Evolutionary conservation across 176 grass and related monocot species (phyloP).

Genomic region (Chloris gayana): DNA sequence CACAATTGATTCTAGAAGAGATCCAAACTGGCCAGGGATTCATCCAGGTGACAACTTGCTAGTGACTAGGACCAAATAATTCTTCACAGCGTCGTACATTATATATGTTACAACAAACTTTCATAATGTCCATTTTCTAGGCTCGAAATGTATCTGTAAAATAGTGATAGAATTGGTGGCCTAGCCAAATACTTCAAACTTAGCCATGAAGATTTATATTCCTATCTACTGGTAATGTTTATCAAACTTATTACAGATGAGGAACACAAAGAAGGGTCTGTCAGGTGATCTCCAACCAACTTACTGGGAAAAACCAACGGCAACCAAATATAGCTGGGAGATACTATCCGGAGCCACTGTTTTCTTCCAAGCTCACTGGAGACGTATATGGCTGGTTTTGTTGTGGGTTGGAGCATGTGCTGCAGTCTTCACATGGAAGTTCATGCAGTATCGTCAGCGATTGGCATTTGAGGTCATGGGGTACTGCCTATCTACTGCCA

Average conservation of each 20-base stretch:
- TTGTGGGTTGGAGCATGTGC: constrained; percentile 60
- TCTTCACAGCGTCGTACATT: background rate
- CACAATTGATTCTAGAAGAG: constrained; percentile 38
- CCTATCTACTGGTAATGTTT: background rate
- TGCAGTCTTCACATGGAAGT: constrained; percentile 73
- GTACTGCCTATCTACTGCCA: constrained; percentile 65
- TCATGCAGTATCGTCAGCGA: constrained; percentile 57
- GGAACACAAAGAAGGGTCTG: background rate
- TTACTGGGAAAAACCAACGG: background rate
- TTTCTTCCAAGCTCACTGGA: constrained; percentile 60
- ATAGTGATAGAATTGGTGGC: too few relatives aligned
- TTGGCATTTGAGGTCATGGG: constrained; percentile 69
- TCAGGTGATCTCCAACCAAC: constrained; percentile 15
- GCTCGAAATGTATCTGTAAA: background rate
- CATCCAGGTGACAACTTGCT: constrained; percentile 16
- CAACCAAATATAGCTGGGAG: background rate
- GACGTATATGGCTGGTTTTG: constrained; percentile 45
- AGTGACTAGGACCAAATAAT: background rate
- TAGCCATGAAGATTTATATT: background rate
- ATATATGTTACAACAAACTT: background rate
- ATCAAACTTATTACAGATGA: constrained; percentile 26
- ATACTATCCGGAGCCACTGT: background rate
- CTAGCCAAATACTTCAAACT: too few relatives aligned
- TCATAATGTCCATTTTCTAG: background rate
- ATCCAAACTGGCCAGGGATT: constrained; percentile 21